Evolutionary conservation across 2,329 filamentous ascomycete genomes (phyloP).

Genomic region (Colletotrichum eremochloae): DNA sequence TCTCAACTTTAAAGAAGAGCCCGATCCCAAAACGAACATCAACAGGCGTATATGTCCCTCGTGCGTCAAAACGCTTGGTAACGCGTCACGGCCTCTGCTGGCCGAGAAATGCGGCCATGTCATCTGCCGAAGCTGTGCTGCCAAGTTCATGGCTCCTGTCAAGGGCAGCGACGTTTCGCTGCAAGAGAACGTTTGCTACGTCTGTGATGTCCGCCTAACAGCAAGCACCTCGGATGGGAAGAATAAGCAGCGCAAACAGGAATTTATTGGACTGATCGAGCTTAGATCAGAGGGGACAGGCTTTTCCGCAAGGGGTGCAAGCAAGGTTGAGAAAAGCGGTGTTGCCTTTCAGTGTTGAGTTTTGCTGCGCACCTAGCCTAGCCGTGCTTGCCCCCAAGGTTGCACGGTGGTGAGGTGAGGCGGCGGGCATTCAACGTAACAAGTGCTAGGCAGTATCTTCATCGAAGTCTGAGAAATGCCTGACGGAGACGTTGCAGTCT

Average conservation of each 20-base stretch:
- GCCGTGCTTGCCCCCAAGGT: no score
- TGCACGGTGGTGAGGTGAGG: not conserved
- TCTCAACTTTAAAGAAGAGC: slow-evolving; percentile 82
- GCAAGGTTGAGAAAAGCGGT: slow-evolving; percentile 82
- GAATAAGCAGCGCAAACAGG: slow-evolving; percentile 59
- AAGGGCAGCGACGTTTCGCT: slow-evolving; percentile 53
- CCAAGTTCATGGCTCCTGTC: slow-evolving; percentile 81
- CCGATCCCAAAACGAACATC: slow-evolving; percentile 60
- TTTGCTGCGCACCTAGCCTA: not conserved
- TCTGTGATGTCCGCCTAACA: slow-evolving; percentile 86
- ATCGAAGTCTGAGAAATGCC: slow-evolving; percentile 8
- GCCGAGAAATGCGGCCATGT: slow-evolving; percentile 94
- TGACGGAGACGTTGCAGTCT: slow-evolving; percentile 42
- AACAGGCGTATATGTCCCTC: slow-evolving; percentile 77
- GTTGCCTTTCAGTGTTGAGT: slow-evolving; percentile 84
- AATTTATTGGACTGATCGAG: slow-evolving; percentile 81
- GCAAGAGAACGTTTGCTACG: slow-evolving; percentile 78
- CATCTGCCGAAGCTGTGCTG: slow-evolving; percentile 85
- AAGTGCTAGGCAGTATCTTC: not conserved
- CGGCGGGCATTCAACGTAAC: not conserved
- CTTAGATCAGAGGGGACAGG: slow-evolving; percentile 91
- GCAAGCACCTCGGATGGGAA: slow-evolving; percentile 59
- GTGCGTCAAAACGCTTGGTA: slow-evolving; percentile 86
- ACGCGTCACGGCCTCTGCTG: slow-evolving; percentile 84
- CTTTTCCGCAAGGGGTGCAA: slow-evolving; percentile 89